These are phyloP conservation scores for Choanephora cucurbitarum DNA, from an alignment of 371 early-diverging fungal genomes.

Conservation along the genomic window DNA sequence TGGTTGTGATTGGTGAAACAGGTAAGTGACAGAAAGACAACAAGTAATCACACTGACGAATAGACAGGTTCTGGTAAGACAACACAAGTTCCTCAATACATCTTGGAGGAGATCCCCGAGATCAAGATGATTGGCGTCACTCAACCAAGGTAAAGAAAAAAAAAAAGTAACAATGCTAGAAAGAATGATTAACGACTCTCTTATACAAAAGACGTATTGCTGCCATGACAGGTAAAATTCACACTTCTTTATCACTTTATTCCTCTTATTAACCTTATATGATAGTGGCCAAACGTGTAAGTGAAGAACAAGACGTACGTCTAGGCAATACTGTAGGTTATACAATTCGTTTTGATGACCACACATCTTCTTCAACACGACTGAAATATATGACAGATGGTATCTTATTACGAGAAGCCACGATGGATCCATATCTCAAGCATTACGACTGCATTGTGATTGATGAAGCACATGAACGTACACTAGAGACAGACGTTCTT, in stretches of 20 bases:
- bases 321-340: conserved; percentile 80
- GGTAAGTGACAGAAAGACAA: conserved; percentile 46
- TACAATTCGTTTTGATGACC: conserved; percentile 83
- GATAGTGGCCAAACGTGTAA: conserved; percentile 82
- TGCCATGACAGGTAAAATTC: conserved; percentile 79
- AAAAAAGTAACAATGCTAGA: neutral
- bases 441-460: conserved; percentile 79
- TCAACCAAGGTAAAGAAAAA: conserved; percentile 64
- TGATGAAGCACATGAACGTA: conserved; percentile 97
- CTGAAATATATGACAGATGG: conserved; percentile 94
- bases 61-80: conserved; percentile 85
- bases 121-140: conserved; percentile 67
- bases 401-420: conserved; percentile 79
- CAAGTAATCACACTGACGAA: neutral
- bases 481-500: conserved; percentile 90
- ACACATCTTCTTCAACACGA: conserved; percentile 59
- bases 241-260: too few species aligned
- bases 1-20: conserved; percentile 85
- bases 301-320: conserved; percentile 66
- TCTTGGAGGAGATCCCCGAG: conserved; percentile 63
- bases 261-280: neutral
- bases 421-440: conserved; percentile 59
- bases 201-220: conserved; percentile 74
- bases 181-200: neutral
- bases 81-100: conserved; percentile 91